These are phyloP conservation scores for Clonostachys rhizophaga DNA, from an alignment of 2,329 filamentous ascomycete species.

Conservation along the genomic window DNA sequence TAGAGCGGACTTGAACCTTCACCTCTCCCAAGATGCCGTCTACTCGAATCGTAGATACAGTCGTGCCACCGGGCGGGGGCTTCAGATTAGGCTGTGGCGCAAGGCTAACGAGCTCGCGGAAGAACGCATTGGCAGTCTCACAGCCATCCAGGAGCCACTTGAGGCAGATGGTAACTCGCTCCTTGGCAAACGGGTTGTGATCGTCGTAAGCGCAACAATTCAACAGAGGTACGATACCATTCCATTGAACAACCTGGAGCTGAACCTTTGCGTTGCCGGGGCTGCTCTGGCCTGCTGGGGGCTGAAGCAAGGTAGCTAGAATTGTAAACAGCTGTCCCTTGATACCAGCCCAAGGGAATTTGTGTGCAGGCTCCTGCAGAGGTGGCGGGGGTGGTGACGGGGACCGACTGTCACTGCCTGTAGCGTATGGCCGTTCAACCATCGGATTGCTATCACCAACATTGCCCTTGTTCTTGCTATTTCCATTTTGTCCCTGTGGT, in stretches of 20 bases:
- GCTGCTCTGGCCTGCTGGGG: constrained; percentile 57
- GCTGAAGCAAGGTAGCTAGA: constrained; percentile 83
- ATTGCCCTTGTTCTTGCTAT: constrained; percentile 7
- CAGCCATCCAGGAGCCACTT: constrained; percentile 77
- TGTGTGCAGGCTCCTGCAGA: constrained; percentile 59
- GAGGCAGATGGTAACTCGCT: constrained; percentile 84
- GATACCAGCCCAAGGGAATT: constrained; percentile 67
- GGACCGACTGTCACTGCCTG: constrained; percentile 12
- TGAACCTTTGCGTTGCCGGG: constrained; percentile 73
- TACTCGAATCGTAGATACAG: constrained; percentile 40
- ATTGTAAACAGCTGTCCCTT: constrained; percentile 93
- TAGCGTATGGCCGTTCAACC: constrained; percentile 61
- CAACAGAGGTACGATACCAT: constrained; percentile 81
- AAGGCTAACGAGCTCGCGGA: constrained; percentile 56
- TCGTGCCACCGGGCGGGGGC: constrained; percentile 23
- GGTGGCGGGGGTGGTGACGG: constrained; percentile 32
- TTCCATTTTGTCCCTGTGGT: constrained; percentile 1
- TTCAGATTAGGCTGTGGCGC: constrained; percentile 31
- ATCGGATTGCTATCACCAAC: constrained; percentile 23
- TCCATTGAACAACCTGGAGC: constrained; percentile 78
- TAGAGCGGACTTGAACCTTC: constrained; percentile 44
- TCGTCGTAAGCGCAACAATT: constrained; percentile 90
- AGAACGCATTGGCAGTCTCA: constrained; percentile 66
- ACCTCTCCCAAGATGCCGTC: constrained; percentile 54
- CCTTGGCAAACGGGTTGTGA: constrained; percentile 89